Conservation (phyloP, 2,329 filamentous ascomycete genomes). For the Seiridium cupressi region DNA sequence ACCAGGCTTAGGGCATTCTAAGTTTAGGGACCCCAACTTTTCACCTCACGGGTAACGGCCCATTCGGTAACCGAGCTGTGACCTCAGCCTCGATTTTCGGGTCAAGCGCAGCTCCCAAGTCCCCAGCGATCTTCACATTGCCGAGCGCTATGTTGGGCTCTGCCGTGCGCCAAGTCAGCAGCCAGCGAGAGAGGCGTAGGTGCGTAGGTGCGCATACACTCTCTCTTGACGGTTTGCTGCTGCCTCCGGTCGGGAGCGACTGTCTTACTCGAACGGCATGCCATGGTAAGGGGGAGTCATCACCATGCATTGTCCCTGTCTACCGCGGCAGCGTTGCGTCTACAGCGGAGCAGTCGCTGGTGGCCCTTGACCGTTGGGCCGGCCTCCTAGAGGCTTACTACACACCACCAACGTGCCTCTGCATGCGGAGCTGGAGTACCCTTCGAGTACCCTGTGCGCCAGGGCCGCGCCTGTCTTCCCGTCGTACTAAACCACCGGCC, state of each 20-base stretch:
- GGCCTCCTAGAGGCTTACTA: background rate
- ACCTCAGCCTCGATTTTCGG: background rate
- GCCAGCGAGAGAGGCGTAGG: too few species aligned
- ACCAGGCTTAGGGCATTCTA: background rate
- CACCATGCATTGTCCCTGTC: too few species aligned
- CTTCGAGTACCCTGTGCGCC: background rate
- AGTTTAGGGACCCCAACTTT: background rate
- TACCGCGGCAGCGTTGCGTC: background rate
- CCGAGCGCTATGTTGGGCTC: too few species aligned
- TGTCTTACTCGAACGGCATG: too few species aligned
- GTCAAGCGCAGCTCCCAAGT: background rate
- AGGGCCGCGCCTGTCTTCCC: background rate
- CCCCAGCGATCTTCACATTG: too few species aligned
- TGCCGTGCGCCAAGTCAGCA: too few species aligned
- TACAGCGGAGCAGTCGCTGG: background rate
- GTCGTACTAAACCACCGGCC: conserved; percentile 2
- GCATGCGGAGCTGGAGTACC: background rate
- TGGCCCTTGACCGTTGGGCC: background rate
- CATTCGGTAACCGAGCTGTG: background rate
- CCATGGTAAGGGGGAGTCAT: too few species aligned
- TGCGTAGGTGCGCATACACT: too few species aligned
- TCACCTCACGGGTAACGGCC: background rate
- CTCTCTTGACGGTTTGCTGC: too few species aligned
- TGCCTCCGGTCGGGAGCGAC: too few species aligned
- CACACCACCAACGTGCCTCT: background rate